Conservation (phyloP, 345 rosid genomes). For the Pistacia atlantica region DNA sequence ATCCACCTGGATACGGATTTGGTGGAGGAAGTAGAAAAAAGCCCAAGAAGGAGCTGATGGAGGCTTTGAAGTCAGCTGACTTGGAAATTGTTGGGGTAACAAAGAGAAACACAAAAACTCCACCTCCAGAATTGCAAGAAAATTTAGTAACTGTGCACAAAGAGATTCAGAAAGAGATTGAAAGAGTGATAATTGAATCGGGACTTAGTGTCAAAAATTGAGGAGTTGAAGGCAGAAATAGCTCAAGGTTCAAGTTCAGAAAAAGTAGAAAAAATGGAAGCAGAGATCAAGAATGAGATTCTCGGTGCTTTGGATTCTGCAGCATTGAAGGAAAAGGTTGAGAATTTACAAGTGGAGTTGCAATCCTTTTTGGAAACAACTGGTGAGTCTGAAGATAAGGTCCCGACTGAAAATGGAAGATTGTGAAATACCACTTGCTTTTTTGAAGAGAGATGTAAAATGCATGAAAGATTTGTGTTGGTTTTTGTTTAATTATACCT, state of each 20-base stretch:
- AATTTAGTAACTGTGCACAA: slow-evolving; percentile 27
- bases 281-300: slow-evolving; percentile 37
- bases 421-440: slow-evolving; percentile 11
- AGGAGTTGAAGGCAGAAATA: slow-evolving; percentile 37
- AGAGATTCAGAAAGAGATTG: slow-evolving; percentile 37
- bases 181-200: slow-evolving; percentile 26
- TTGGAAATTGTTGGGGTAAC: slow-evolving; percentile 37
- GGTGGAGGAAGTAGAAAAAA: slow-evolving; percentile 25
- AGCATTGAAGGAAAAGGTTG: slow-evolving; percentile 37
- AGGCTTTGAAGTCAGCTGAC: slow-evolving; percentile 32
- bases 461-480: background rate
- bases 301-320: slow-evolving; percentile 31
- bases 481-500: background rate
- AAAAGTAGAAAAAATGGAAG: slow-evolving; percentile 23
- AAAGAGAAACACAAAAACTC: slow-evolving; percentile 24
- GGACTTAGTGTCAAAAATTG: slow-evolving; percentile 35
- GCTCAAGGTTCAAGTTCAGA: slow-evolving; percentile 27
- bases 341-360: slow-evolving; percentile 27
- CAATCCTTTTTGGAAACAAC: slow-evolving; percentile 21
- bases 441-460: background rate
- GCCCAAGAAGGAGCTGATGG: slow-evolving; percentile 33
- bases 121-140: slow-evolving; percentile 28
- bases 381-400: slow-evolving; percentile 3
- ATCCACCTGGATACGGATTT: slow-evolving; percentile 28
- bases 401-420: slow-evolving; percentile 37